Evolutionary conservation across 768 basidiomycete genomes (phyloP).

Genomic region (Gymnopilus junonius): DNA sequence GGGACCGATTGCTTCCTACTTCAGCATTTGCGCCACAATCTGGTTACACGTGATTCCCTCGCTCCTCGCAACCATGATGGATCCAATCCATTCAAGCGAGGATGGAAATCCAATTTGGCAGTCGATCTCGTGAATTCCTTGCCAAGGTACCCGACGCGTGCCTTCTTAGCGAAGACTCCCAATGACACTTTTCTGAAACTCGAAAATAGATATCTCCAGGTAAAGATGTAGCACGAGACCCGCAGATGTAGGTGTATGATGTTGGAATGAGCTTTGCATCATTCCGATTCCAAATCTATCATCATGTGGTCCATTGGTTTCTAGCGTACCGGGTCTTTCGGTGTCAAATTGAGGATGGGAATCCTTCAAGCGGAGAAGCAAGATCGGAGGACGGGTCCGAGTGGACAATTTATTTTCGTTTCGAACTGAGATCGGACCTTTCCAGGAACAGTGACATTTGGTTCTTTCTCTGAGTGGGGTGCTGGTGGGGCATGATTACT

Average conservation of each 20-base stretch:
- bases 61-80: neutral
- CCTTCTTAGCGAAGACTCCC: neutral
- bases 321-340: neutral
- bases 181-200: neutral
- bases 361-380: neutral
- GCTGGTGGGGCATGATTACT: neutral
- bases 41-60: neutral
- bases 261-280: neutral
- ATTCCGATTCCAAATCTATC: neutral
- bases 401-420: neutral
- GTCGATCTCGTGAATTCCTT: neutral
- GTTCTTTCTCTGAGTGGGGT: neutral
- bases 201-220: neutral
- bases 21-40: slow-evolving; percentile 5
- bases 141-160: neutral
- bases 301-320: neutral
- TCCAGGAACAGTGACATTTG: neutral
- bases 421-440: slow-evolving; percentile 3
- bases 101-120: neutral
- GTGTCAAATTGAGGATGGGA: slow-evolving; percentile 3
- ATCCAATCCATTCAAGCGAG: neutral
- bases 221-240: neutral
- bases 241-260: neutral
- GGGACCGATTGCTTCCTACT: neutral
- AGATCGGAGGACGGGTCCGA: slow-evolving; percentile 5